Conservation (phyloP, 331 rosid genomes). For the Cucumis variabilis region DNA sequence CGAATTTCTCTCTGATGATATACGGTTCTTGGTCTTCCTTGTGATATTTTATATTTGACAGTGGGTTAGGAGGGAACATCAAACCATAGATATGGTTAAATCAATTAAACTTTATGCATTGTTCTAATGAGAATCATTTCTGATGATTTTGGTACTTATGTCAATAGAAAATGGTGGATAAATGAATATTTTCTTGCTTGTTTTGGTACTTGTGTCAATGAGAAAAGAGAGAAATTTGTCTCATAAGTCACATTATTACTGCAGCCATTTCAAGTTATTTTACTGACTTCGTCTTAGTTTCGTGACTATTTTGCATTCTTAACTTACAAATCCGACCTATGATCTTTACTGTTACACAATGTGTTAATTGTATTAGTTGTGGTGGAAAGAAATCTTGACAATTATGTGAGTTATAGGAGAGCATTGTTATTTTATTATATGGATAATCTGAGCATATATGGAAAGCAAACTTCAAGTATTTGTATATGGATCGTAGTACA, state of each 20-base stretch:
- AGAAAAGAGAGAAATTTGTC: background rate
- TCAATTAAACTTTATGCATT: background rate
- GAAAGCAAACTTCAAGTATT: too few species aligned
- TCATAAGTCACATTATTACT: constrained; percentile 15
- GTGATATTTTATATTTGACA: background rate
- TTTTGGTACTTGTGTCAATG: background rate
- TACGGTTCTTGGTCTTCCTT: background rate
- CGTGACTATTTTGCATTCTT: background rate
- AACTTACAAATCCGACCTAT: background rate
- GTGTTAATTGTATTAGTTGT: background rate
- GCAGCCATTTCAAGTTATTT: constrained; percentile 67
- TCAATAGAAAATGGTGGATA: background rate
- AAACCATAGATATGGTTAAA: background rate
- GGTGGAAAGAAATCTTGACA: background rate
- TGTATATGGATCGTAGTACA: too few species aligned
- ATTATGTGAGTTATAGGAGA: background rate
- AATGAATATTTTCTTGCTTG: background rate
- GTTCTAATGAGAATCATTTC: background rate
- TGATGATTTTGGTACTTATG: background rate
- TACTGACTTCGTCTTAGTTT: constrained; percentile 23
- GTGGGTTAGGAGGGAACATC: background rate
- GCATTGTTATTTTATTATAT: background rate
- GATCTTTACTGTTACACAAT: background rate
- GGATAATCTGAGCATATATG: too few species aligned
- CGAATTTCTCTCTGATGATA: background rate